These are phyloP conservation scores for Backusella liffmaniae DNA, from an alignment of 192 early-diverging fungal species.

Conservation along the genomic window DNA sequence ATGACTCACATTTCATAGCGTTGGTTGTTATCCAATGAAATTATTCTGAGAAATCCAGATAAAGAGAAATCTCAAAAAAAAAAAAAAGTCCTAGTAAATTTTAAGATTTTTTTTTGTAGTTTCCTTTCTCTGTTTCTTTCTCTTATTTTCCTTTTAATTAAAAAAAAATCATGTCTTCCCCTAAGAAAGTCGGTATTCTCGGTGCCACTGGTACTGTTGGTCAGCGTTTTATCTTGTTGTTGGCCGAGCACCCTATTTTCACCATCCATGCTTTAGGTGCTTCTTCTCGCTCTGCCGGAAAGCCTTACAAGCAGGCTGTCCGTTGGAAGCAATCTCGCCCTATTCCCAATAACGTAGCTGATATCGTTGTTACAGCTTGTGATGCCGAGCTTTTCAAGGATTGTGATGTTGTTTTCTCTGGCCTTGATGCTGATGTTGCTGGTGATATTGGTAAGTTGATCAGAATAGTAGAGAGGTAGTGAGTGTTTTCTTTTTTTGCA, in stretches of 20 bases:
- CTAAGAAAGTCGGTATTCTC: slow-evolving; percentile 79
- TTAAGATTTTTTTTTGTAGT: neutral
- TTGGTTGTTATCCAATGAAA: neutral
- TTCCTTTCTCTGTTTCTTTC: slow-evolving; percentile 9
- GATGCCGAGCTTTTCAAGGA: slow-evolving; percentile 70
- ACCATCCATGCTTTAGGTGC: slow-evolving; percentile 88
- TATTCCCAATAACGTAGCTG: slow-evolving; percentile 62
- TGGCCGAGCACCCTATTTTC: slow-evolving; percentile 86
- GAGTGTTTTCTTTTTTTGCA: neutral
- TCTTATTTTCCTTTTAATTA: neutral
- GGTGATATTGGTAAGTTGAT: slow-evolving; percentile 73
- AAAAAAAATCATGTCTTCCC: slow-evolving; percentile 13
- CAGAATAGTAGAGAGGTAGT: neutral
- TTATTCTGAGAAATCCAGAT: neutral
- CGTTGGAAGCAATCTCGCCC: slow-evolving; percentile 87
- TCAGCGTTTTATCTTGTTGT: slow-evolving; percentile 92
- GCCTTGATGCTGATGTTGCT: slow-evolving; percentile 91
- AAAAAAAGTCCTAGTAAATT: neutral
- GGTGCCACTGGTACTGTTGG: slow-evolving; percentile 98
- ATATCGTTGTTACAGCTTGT: slow-evolving; percentile 68
- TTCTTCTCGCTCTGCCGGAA: slow-evolving; percentile 86
- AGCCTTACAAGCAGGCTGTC: slow-evolving; percentile 74
- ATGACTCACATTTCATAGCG: slow-evolving; percentile 6
- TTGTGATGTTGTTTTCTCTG: slow-evolving; percentile 94
- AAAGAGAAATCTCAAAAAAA: neutral